Conservation (phyloP, 768 basidiomycete genomes). For the Serpula lacrymans region DNA sequence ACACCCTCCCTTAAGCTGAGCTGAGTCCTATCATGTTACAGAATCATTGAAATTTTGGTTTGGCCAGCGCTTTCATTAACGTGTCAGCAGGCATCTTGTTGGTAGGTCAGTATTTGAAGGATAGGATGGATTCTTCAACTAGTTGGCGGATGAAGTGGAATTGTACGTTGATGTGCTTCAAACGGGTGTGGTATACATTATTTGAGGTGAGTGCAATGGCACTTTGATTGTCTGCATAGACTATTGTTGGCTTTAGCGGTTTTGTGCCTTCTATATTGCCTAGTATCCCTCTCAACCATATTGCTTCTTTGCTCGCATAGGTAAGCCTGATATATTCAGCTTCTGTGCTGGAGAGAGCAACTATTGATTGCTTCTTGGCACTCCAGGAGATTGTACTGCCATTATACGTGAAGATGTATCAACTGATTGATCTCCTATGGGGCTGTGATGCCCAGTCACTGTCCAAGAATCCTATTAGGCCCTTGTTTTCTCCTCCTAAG, state of each 20-base stretch:
- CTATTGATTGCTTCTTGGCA: constrained; percentile 26
- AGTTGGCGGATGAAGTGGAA: constrained; percentile 14
- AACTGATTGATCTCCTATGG: too few relatives aligned
- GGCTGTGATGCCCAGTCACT: too few relatives aligned
- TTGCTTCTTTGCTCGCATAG: too few relatives aligned
- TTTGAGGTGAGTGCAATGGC: constrained; percentile 10
- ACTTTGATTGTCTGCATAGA: constrained; percentile 14
- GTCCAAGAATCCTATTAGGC: too few relatives aligned
- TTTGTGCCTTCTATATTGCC: constrained; percentile 7
- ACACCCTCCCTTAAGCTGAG: too few relatives aligned
- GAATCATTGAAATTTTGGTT: too few relatives aligned
- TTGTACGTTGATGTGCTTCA: constrained; percentile 26
- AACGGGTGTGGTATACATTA: constrained; percentile 12
- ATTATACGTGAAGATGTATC: constrained; percentile 21
- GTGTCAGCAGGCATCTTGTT: constrained; percentile 21
- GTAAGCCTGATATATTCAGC: constrained; percentile 38
- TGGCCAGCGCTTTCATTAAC: constrained; percentile 9
- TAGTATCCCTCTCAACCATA: too few relatives aligned
- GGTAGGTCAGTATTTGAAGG: constrained; percentile 17
- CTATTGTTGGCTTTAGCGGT: constrained; percentile 3
- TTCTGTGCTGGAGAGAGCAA: constrained; percentile 32
- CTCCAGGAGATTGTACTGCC: constrained; percentile 30
- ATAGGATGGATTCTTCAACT: constrained; percentile 11
- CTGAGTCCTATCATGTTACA: too few relatives aligned
- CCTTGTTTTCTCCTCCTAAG: too few relatives aligned